Evolutionary conservation across 1,139 yeast genomes (phyloP), one percentile per base, ranked within the genome.

Genomic region (Saccharomycopsis phalli): DNA sequence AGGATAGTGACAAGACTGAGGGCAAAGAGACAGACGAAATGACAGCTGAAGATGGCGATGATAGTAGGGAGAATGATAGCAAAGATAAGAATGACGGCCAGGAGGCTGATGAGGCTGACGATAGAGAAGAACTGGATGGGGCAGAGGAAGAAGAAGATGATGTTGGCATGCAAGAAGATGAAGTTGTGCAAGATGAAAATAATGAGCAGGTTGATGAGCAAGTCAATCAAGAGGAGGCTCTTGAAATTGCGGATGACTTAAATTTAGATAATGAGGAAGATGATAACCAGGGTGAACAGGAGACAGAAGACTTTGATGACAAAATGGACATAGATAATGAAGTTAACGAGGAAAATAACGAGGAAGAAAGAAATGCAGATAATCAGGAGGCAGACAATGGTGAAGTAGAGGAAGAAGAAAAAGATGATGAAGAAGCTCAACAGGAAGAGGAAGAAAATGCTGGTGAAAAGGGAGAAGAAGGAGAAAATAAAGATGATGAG

Each of bases 201-300:
- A n/a, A n/a, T n/a, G 86, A 82, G 37, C 76, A 79, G 46, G 58
- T 81, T 44, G 93, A 82, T 40, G 74, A 76, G 11, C 64, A 74
- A 49, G 86, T 81, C 37, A 91, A 86, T 6, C 94, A 86, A 56
- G 71, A 79, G 13, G 95, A 86, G 46, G 76, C 84, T 3, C 63
- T 86, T 51, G 93, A 83, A 29, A 65, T 86, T 30, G 94, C 95
- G 0, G 97, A 88, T 32, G 94, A 87, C 49, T 74, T 88, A 67
- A 75, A 84, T 49, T 66, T 84, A 33, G 94, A 84, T 31, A 77
- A 71, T 20, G 83, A 76, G n/a, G 74, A 67, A 1, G 66, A 61
- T 1, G 67, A 60, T 2, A 66, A 63, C 4, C 68, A 60, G 1
- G 62, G 59, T 20, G 59, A 62, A 10, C 58, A 51, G 17, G 57